Percentiles rank a stretch among this genome's conserved stretches.
phyloP scores from a whole-genome alignment of 345 rosid genomes.

The Citrus sinensis region DNA sequence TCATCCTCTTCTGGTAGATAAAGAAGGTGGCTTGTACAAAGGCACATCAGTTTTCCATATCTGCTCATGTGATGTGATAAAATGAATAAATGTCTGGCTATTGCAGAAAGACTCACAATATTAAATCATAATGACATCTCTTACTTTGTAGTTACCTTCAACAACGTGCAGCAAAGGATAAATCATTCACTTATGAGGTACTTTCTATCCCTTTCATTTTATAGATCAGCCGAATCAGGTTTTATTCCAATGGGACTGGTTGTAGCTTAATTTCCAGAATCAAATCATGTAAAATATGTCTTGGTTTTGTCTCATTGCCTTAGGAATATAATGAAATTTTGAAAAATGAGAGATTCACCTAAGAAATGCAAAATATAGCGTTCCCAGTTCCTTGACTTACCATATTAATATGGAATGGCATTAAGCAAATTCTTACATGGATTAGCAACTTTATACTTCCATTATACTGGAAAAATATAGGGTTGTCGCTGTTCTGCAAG shows the following conservation, averaged over 20 bases:
- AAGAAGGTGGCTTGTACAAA: background rate
- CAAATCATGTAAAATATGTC: background rate
- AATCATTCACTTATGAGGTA: conserved; percentile 92
- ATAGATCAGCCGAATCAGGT: background rate
- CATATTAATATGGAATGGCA: background rate
- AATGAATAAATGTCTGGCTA: background rate
- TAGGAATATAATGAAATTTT: background rate
- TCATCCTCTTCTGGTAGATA: background rate
- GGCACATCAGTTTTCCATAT: conserved; percentile 1
- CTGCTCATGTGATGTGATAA: conserved; percentile 4
- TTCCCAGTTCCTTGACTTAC: background rate
- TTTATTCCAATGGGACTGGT: background rate
- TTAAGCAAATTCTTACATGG: background rate
- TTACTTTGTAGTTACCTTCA: conserved; percentile 73
- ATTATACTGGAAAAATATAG: background rate
- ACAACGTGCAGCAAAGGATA: conserved; percentile 71
- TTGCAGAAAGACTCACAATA: background rate
- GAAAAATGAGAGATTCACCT: background rate
- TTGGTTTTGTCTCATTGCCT: background rate
- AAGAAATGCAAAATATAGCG: background rate
- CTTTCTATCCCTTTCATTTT: conserved; percentile 11
- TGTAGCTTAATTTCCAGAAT: background rate
- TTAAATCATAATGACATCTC: conserved; percentile 14
- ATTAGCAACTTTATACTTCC: background rate
- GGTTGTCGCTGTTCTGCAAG: background rate